Evolutionary conservation across 2,329 filamentous ascomycete genomes (phyloP), one percentile per base, ranked within the genome.

Genomic region (Fusarium neocosmosporiellum): DNA sequence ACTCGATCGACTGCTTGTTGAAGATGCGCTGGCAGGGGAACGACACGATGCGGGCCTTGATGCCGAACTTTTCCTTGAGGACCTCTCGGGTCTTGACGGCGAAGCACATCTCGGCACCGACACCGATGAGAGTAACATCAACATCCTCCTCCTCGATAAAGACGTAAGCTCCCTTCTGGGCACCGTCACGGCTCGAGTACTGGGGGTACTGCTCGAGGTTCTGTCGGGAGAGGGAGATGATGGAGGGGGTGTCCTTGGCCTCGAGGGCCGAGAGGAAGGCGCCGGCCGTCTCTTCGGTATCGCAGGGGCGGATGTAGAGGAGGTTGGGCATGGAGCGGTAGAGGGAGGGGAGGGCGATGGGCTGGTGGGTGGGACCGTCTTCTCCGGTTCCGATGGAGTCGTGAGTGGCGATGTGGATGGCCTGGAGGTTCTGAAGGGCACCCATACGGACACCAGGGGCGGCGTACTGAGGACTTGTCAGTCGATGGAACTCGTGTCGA

Each of bases 321-420:
- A 91, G 70, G 66, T 91, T 90, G 0, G 89, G 89, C 89, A 91
- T 91, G 27, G 89, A 86, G 6, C 90, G 86, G 77, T 89, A 91
- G 3, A 91, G 81, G 0, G 85, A 79, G 11, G 87, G 85, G 0
- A 91, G 81, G 37, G 86, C 89, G 33, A 91, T 86, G 3, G 89
- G 89, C 76, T 91, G 89, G 71, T 91, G 89, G 0, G 89, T 91
- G 0, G 89, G 89, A 0, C 89, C 89, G 69, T 91, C 87, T 70
- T 91, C 87, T 2, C 90, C 89, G 39, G 84, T 88, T 22, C 86
- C 89, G 53, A 91, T 88, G 9, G 84, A 87, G 80, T 91, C 89
- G 78, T 91, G 89, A 0, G 89, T 91, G 2, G 89, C 90, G 34
- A 87, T 83, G 75, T 91, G 89, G 59, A 91, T 90, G 31, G 84